A percentile compares a stretch with the other conserved stretches of the same genome.
phyloP scores from a whole-genome alignment of 2,329 filamentous ascomycete species.

The Claviceps sorghi region DNA sequence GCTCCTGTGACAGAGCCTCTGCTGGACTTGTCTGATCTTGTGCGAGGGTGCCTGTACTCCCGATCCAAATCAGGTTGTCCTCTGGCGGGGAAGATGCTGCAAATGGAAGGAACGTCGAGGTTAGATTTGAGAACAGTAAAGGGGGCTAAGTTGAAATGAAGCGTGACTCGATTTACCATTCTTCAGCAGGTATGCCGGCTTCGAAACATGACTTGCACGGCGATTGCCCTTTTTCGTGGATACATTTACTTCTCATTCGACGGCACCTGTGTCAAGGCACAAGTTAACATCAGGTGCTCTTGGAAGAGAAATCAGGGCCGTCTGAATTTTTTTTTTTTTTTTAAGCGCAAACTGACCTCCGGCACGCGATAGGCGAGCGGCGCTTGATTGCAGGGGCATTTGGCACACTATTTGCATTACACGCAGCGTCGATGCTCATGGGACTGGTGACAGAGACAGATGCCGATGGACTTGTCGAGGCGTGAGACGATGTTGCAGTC shows the following conservation, averaged over 20 bases:
- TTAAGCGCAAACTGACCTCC: constrained; percentile 24
- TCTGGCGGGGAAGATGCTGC: constrained; percentile 35
- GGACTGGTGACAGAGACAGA: constrained; percentile 1
- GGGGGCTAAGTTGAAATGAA: neutral
- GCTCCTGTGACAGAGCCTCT: constrained; percentile 26
- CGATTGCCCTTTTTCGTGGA: constrained; percentile 31
- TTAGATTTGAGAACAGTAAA: neutral
- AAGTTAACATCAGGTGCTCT: neutral
- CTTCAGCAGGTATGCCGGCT: constrained; percentile 30
- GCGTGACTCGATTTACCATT: constrained; percentile 28
- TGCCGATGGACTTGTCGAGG: constrained; percentile 1
- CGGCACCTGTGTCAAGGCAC: constrained; percentile 28
- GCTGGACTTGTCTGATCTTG: constrained; percentile 30
- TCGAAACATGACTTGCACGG: constrained; percentile 38
- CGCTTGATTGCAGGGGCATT: constrained; percentile 25
- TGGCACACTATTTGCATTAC: constrained; percentile 1
- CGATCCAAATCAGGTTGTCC: constrained; percentile 41
- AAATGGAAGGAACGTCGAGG: neutral
- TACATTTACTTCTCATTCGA: constrained; percentile 41
- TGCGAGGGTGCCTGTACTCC: constrained; percentile 39
- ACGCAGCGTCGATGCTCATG: neutral
- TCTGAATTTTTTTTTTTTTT: neutral
- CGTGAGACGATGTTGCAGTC: neutral
- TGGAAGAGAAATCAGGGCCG: neutral
- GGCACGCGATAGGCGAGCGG: constrained; percentile 36